Conservation (phyloP, 78 protist genomes). For the Speleostelium caveatum region DNA sequence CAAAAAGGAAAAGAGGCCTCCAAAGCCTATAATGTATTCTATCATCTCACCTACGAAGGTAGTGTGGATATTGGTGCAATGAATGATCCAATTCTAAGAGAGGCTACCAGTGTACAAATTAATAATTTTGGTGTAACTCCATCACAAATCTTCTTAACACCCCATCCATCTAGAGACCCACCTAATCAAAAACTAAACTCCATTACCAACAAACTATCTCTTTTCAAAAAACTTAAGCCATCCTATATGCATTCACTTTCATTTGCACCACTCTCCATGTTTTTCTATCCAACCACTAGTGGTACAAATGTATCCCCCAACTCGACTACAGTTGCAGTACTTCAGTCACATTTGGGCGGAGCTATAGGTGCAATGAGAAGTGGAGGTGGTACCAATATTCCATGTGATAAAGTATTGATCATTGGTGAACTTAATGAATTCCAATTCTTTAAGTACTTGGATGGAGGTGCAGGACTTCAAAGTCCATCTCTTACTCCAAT, state of each 20-base stretch:
- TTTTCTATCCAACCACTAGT: slow-evolving; percentile 3
- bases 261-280: slow-evolving; percentile 22
- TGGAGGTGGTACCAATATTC: neutral
- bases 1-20: slow-evolving; percentile 92
- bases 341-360: neutral
- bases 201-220: neutral
- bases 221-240: slow-evolving; percentile 20
- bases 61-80: slow-evolving; percentile 91
- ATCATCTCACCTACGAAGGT: slow-evolving; percentile 97
- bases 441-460: slow-evolving; percentile 31
- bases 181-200: neutral
- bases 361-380: neutral
- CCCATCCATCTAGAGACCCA: slow-evolving; percentile 83
- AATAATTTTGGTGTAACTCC: slow-evolving; percentile 98
- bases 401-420: slow-evolving; percentile 31
- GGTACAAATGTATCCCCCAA: neutral
- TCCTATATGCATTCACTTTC: slow-evolving; percentile 4
- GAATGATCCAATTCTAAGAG: slow-evolving; percentile 57
- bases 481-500: neutral
- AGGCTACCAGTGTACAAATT: slow-evolving; percentile 75
- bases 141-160: slow-evolving; percentile 88
- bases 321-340: neutral
- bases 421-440: slow-evolving; percentile 49
- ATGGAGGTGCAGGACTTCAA: neutral
- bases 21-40: slow-evolving; percentile 91